Conservation (phyloP, 805 yeast species). For the Nakazawaea sp. region DNA sequence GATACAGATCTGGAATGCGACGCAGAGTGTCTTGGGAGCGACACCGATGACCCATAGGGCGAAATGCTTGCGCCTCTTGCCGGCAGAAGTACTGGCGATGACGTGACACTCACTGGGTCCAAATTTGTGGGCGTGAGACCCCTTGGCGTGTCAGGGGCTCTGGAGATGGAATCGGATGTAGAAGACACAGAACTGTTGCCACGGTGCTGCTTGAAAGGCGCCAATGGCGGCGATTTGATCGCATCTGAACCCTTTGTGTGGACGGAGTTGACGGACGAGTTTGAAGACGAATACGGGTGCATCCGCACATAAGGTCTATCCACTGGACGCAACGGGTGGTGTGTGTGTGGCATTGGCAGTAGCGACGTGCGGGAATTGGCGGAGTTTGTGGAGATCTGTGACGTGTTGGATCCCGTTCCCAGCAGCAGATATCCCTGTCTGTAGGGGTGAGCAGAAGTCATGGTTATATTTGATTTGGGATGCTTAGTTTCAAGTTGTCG, state of each 20-base stretch:
- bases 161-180: not conserved
- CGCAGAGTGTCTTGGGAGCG: not conserved
- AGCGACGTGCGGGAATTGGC: too few relatives aligned
- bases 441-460: constrained; percentile 10
- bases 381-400: too few relatives aligned
- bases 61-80: not conserved
- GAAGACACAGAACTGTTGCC: too few relatives aligned
- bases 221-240: too few relatives aligned
- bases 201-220: too few relatives aligned
- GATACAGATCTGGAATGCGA: not conserved
- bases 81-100: constrained; percentile 1
- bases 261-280: too few relatives aligned
- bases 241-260: too few relatives aligned
- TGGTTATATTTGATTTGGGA: too few relatives aligned
- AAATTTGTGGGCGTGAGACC: not conserved
- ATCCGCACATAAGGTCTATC: not conserved
- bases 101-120: not conserved
- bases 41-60: not conserved
- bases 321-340: constrained; percentile 5
- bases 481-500: too few relatives aligned
- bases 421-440: constrained; percentile 4
- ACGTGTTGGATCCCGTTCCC: too few relatives aligned
- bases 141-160: constrained; percentile 7
- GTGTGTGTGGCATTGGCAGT: constrained; percentile 2
- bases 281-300: not conserved